Conservation (phyloP, 495 filamentous ascomycete genomes). For the Neurospora hispaniola region DNA sequence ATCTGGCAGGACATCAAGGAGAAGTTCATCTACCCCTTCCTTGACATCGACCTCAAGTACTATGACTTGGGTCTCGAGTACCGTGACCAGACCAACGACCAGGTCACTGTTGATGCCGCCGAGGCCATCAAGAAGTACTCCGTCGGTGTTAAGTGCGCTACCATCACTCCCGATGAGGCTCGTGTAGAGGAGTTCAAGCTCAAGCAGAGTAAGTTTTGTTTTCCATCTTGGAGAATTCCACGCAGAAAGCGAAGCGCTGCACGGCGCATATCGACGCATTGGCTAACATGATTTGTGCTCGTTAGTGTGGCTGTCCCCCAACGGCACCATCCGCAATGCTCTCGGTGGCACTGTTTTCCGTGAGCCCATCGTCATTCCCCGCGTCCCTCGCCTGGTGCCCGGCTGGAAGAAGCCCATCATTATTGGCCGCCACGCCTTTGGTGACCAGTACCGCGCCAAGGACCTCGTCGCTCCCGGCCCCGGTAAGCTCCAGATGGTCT, state of each 20-base stretch:
- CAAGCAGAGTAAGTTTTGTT: constrained; percentile 68
- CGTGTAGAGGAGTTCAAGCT: constrained; percentile 95
- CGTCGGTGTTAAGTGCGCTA: constrained; percentile 97
- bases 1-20: constrained; percentile 99
- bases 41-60: constrained; percentile 97
- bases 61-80: constrained; percentile 94
- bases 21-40: constrained; percentile 91
- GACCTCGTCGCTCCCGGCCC: constrained; percentile 71
- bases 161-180: constrained; percentile 95
- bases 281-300: constrained; percentile 10
- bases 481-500: constrained; percentile 87
- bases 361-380: constrained; percentile 91
- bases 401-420: constrained; percentile 99
- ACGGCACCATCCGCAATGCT: constrained; percentile 93
- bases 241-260: not conserved
- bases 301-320: constrained; percentile 92
- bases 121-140: constrained; percentile 98
- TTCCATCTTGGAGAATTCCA: not conserved
- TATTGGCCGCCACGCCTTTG: constrained; percentile 96
- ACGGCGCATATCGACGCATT: not conserved
- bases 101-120: constrained; percentile 88
- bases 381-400: constrained; percentile 82
- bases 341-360: constrained; percentile 96
- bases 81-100: constrained; percentile 89
- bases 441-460: constrained; percentile 95